These are phyloP conservation scores for Rhizopogon vesiculosus DNA, from an alignment of 768 basidiomycete genomes.

Conservation along the genomic window DNA sequence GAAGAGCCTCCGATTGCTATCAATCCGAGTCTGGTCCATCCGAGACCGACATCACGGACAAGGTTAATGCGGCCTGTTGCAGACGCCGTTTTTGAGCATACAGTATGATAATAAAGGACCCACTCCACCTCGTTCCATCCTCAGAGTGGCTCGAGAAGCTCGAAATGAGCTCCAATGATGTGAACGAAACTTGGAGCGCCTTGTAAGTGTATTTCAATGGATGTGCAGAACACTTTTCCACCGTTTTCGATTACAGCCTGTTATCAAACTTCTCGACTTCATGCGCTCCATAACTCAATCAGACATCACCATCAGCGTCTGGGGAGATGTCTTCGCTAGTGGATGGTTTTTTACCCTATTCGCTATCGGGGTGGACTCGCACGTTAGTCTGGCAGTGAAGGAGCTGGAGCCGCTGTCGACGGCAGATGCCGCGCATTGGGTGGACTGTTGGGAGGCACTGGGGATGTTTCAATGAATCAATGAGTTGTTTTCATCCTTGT, in stretches of 20 bases:
- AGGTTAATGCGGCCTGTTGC: constrained; percentile 15
- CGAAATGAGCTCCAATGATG: constrained; percentile 3
- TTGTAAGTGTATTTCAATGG: constrained; percentile 14
- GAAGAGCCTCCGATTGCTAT: constrained; percentile 17
- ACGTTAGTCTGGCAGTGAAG: too few relatives aligned
- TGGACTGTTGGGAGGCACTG: too few relatives aligned
- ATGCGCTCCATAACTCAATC: constrained; percentile 19
- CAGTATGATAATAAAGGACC: background rate
- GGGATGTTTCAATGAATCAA: too few relatives aligned
- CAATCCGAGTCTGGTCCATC: constrained; percentile 39
- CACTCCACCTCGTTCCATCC: constrained; percentile 31
- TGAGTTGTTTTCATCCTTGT: too few relatives aligned
- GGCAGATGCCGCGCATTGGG: constrained; percentile 1
- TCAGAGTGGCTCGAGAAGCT: constrained; percentile 28
- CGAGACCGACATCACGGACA: constrained; percentile 31
- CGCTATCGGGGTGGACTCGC: constrained; percentile 11
- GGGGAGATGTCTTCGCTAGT: background rate
- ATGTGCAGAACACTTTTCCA: background rate
- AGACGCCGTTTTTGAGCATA: constrained; percentile 5
- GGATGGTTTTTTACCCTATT: constrained; percentile 4
- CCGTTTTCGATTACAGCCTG: constrained; percentile 24
- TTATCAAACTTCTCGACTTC: constrained; percentile 25
- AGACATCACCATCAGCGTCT: constrained; percentile 2
- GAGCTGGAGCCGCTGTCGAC: constrained; percentile 4
- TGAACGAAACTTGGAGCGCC: constrained; percentile 18